Base-by-base conservation (phyloP, 176 grass and related monocot species). In the Eragrostis curvula region DNA sequence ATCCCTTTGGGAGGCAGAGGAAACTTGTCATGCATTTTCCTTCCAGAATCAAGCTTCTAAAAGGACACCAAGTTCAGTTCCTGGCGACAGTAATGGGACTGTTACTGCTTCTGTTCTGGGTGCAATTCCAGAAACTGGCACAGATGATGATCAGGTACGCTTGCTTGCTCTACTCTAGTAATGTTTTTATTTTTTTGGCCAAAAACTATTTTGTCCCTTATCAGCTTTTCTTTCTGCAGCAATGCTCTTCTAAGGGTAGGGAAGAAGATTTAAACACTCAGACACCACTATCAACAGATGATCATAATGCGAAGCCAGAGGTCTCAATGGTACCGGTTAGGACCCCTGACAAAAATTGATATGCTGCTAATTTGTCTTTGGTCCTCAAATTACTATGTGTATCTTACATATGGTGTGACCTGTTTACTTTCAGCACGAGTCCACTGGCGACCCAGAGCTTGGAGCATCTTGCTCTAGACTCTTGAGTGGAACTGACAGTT, bases 1-100 rank as follows among this genome's bases (percentile, higher is more conserved):
- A 45, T 95, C 93, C 49, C 88, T 96, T 85, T 99, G 86, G 93
- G 91, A 99, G 65, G 89, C 90, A 4, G 96, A 99, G 82, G 93
- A 96, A 87, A 93, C 96, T 39, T 92, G 96, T 28, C 90, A 96
- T 90, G 87, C 76, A 39, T 99, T 99, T 90, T 52, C 89, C 20
- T 81, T 83, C 71, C 81, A 84, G 78, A 96, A 93, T 52, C 74
- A 73, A 44, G 47, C 76, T 88, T 70, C 78, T 14, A 52, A 36
- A 59, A 77, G 24, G 27, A 5, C 30, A 28, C 25, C 79, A 47
- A 41, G 17, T 89, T 81, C 49, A 77, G 48, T 52, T 73, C 80
- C 70, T 76, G 62, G 55, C 56, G 87, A 65, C 63, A 62, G 61
- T 61, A 18, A 32, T 68, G 61, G 70, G 73, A 75, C 64, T 73